Evolutionary conservation across 140 eudicot genomes (phyloP), one percentile per base, ranked within the genome.

Genomic region (Senecio squalidus): DNA sequence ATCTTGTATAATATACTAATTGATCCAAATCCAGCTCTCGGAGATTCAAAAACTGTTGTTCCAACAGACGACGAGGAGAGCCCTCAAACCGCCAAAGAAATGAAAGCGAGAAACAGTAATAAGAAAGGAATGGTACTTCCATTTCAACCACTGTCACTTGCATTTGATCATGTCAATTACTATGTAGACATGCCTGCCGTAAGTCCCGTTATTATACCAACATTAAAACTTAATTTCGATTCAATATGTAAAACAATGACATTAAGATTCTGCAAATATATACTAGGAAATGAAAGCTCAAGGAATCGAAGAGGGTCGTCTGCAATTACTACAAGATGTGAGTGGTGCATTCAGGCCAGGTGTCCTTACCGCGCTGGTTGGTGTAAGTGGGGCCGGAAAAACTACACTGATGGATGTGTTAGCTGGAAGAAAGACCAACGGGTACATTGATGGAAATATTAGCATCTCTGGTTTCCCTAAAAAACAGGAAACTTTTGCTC

Each of bases 321-420:
- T 79, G 10, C 95, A 86, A 62, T 56, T 86, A 45, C 64, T 86
- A 68, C 76, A 75, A 78, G 77, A 86, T n/a, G 84, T 86, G 5
- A 70, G 84, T 41, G 87, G 95, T 26, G 77, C 86, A 21, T 85
- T 85, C 69, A 78, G 83, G 67, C 94, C 94, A 2, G 88, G 94
- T 3, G 73, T 84, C 39, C 58, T 84, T 2, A 86, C 95, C 24
- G 88, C 88, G 17, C 63, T 86, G 25, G 76, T 86, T 43, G 92
- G 88, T 15, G 87, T 88, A 1, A 88, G 94, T 72, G 94, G 96
- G 60, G 90, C 94, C 22, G 94, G 96, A 9, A 88, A 88, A 60
- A 83, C 96, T 10, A 83, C 94, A 0, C 46, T 87, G 43, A 87
- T 83, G 96, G 96, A 83, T 65, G 96, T 84, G 15, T 64, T 88